Evolutionary conservation across 257 asterid species (phyloP), one percentile per base, ranked within the genome.

Genomic region (Leonotis leonurus): DNA sequence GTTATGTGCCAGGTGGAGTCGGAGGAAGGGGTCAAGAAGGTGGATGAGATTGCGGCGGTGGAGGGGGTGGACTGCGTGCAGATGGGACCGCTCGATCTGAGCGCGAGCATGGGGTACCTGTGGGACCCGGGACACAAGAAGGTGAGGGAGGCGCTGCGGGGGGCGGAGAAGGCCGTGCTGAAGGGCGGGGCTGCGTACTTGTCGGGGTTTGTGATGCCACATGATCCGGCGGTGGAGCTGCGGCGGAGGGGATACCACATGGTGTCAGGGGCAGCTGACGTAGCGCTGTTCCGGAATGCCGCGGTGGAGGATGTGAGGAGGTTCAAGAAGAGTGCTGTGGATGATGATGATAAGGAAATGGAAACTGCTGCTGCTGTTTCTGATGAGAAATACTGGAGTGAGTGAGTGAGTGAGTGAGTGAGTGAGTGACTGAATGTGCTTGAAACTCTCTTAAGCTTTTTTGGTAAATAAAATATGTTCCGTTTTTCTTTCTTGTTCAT

Each of bases 81-180:
- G 52, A 88, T 88, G 96, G 96, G 96, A 14, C 96, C 96, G 44
- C 61, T 83, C 77, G 96, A 88, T 75, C 57, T 88, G 79, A 88
- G 96, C 76, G 96, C 92, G 37, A 83, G 91, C 73, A 41, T 88
- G 81, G 96, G 96, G 68, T 88, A 85, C 36, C 17, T 88, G 66
- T 83, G 95, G 96, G 95, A 88, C 66, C 96, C 95, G 5, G 95
- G 95, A 49, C 72, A 88, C 74, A 81, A 77, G 84, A 88, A 83
- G 71, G 96, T 85, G 43, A 85, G 46, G 79, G 90, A 83, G 62
- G 74, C 63, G 51, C 0, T 83, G 85, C 63, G 69, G 46, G 69
- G 52, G 32, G 95, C 96, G 21, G 96, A 88, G 78, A 84, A 74
- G 52, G 76, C 80, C 0, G 95, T 74, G 67, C 74, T 88, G 8